Evolutionary conservation across 495 filamentous ascomycete genomes (phyloP).

Genomic region (Podospora didyma): DNA sequence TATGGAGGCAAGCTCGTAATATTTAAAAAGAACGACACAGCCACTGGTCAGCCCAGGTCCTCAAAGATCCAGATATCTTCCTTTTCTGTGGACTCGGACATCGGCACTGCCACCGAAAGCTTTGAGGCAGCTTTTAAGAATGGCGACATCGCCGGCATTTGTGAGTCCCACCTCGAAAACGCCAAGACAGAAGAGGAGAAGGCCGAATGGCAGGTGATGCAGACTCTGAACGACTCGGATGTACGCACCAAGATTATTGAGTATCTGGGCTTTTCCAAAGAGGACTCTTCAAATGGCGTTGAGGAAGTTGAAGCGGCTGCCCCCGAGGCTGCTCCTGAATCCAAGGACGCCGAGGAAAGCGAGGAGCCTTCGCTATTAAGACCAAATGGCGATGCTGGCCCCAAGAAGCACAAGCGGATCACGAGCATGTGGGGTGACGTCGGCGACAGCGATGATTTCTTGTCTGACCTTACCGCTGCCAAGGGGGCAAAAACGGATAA

Average conservation of each 20-base stretch:
- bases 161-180: slow-evolving; percentile 67
- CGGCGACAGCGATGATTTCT: slow-evolving; percentile 76
- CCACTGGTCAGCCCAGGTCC: slow-evolving; percentile 55
- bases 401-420: slow-evolving; percentile 38
- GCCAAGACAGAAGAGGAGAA: slow-evolving; percentile 85
- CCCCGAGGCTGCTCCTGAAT: slow-evolving; percentile 22
- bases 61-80: slow-evolving; percentile 80
- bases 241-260: slow-evolving; percentile 76
- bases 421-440: slow-evolving; percentile 52
- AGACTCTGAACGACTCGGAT: slow-evolving; percentile 78
- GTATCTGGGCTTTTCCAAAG: slow-evolving; percentile 78
- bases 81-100: slow-evolving; percentile 82
- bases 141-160: slow-evolving; percentile 74
- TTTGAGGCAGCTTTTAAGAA: slow-evolving; percentile 81
- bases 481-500: slow-evolving; percentile 50
- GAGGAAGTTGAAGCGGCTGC: too few species aligned
- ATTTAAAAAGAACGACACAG: slow-evolving; percentile 55
- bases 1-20: slow-evolving; percentile 92
- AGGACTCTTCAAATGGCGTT: slow-evolving; percentile 48
- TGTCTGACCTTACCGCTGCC: slow-evolving; percentile 62
- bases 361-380: slow-evolving; percentile 40
- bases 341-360: slow-evolving; percentile 36
- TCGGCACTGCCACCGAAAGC: slow-evolving; percentile 76
- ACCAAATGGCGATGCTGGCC: slow-evolving; percentile 28
- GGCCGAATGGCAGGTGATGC: slow-evolving; percentile 90